Evolutionary conservation across 129 eudicot species (phyloP).

Genomic region (Artemisia argyi): DNA sequence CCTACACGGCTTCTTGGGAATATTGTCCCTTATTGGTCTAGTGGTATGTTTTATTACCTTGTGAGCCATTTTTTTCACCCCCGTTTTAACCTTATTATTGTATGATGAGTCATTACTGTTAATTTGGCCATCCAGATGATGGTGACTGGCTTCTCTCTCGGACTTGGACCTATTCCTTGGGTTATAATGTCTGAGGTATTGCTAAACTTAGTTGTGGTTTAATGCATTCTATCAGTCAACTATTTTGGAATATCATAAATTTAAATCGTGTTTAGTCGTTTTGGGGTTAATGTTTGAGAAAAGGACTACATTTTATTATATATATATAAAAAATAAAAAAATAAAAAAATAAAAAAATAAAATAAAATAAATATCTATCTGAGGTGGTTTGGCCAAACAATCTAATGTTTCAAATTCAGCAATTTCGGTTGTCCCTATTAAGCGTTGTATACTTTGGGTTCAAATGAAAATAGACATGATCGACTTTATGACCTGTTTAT

Average conservation of each 20-base stretch:
- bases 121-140: conserved; percentile 44
- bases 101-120: conserved; percentile 5
- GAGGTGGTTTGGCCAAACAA: too few species aligned
- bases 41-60: conserved; percentile 44
- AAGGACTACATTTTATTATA: too few species aligned
- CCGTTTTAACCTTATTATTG: neutral
- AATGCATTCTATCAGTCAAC: too few species aligned
- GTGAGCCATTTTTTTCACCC: neutral
- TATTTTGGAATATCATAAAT: too few species aligned
- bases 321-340: too few species aligned
- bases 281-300: too few species aligned
- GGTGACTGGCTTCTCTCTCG: conserved; percentile 75
- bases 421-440: too few species aligned
- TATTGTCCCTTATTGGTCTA: conserved; percentile 60
- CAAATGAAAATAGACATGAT: neutral
- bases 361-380: too few species aligned
- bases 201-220: neutral
- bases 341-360: too few species aligned
- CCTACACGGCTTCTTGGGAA: conserved; percentile 40
- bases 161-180: conserved; percentile 92
- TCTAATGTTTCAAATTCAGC: too few species aligned
- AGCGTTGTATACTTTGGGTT: too few species aligned
- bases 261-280: too few species aligned
- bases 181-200: conserved; percentile 91
- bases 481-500: neutral